A percentile compares a stretch with the other conserved stretches of the same genome.
phyloP scores from a whole-genome alignment of 306 rosid genomes.

The Dryas drummondii region DNA sequence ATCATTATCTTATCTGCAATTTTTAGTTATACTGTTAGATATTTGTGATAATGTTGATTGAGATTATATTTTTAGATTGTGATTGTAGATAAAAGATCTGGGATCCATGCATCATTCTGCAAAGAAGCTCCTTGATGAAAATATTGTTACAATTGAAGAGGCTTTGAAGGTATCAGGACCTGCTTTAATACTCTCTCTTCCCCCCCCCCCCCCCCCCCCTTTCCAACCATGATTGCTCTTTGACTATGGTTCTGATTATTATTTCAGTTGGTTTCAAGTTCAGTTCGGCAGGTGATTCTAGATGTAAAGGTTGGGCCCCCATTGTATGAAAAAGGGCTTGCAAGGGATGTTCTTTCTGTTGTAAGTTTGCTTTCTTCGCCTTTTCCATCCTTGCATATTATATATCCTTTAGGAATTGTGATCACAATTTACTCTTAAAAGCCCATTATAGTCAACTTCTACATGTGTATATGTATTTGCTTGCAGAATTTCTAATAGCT shows the following conservation, averaged over 20 bases:
- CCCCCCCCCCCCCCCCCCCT: not conserved
- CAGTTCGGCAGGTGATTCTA: conserved; percentile 69
- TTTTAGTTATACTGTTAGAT: not conserved
- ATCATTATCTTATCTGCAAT: not conserved
- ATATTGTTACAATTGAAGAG: conserved; percentile 67
- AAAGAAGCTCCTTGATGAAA: conserved; percentile 46
- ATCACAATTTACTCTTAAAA: not conserved
- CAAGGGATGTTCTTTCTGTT: conserved; percentile 62
- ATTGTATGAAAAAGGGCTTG: conserved; percentile 76
- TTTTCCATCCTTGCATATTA: conserved; percentile 18
- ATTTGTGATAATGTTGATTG: conserved; percentile 29
- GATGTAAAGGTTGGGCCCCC: conserved; percentile 93
- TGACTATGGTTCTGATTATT: conserved; percentile 24
- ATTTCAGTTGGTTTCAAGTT: conserved; percentile 57
- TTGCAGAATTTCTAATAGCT: no score
- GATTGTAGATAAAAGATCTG: conserved; percentile 66
- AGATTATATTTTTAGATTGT: conserved; percentile 35
- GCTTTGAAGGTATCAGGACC: conserved; percentile 55
- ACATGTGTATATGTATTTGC: no score
- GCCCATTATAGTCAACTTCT: not conserved
- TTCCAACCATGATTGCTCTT: not conserved
- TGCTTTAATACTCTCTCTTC: not conserved
- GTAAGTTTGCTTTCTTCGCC: conserved; percentile 54
- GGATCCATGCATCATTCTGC: conserved; percentile 37
- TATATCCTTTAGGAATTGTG: not conserved